phyloP scores from a whole-genome alignment of 2,329 filamentous ascomycete species.

The Meredithiella fracta region DNA sequence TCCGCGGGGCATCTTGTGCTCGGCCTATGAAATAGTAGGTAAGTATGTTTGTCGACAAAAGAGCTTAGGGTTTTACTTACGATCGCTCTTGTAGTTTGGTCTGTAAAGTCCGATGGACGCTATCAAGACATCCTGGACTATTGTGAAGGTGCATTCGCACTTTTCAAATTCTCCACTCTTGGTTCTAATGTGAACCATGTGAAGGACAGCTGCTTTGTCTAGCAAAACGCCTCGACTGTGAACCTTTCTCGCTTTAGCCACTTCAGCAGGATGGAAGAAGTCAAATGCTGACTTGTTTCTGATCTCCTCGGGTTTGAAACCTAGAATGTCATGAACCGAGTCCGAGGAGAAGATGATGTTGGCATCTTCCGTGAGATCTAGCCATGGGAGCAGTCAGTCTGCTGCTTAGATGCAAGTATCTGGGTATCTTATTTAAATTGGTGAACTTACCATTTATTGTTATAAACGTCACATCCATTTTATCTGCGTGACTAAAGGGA shows the following conservation, averaged over 20 bases:
- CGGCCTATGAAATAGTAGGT: slow-evolving; percentile 39
- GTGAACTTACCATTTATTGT: slow-evolving; percentile 68
- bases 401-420: no score
- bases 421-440: no score
- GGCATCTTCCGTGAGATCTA: slow-evolving; percentile 59
- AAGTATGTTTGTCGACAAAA: neutral
- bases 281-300: slow-evolving; percentile 65
- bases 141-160: slow-evolving; percentile 78
- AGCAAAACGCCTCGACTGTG: slow-evolving; percentile 58
- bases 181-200: slow-evolving; percentile 20
- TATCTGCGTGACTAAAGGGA: slow-evolving; percentile 7
- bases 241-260: slow-evolving; percentile 55
- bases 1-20: slow-evolving; percentile 59
- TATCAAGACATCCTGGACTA: slow-evolving; percentile 76
- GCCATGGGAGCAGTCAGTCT: neutral
- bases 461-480: slow-evolving; percentile 77
- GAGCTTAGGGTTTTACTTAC: slow-evolving; percentile 35
- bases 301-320: slow-evolving; percentile 61
- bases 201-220: slow-evolving; percentile 71
- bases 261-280: slow-evolving; percentile 70
- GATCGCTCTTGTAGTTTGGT: slow-evolving; percentile 50
- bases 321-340: slow-evolving; percentile 68
- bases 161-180: slow-evolving; percentile 40
- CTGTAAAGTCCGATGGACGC: slow-evolving; percentile 69
- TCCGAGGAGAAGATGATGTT: slow-evolving; percentile 71